Evolutionary conservation across 2,329 filamentous ascomycete species (phyloP).

Genomic region (Westerdykella ornata): DNA sequence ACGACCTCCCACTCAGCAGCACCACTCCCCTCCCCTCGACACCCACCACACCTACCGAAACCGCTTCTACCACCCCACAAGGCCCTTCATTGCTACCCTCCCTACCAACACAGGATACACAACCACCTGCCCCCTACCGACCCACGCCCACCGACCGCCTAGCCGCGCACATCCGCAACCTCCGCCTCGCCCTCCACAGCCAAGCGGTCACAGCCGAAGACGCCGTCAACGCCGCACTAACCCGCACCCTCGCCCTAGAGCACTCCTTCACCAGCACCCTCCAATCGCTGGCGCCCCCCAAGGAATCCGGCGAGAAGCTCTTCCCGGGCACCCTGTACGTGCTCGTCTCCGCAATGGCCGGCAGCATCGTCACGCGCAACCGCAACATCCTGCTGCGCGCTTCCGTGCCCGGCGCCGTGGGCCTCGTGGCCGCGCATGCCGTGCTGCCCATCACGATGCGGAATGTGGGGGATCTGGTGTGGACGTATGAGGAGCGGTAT

Average conservation of each 20-base stretch:
- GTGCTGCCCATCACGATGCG: slow-evolving; percentile 83
- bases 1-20: slow-evolving; percentile 47
- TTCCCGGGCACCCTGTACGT: slow-evolving; percentile 90
- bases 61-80: slow-evolving; percentile 12
- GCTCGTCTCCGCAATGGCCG: slow-evolving; percentile 88
- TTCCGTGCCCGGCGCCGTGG: slow-evolving; percentile 69
- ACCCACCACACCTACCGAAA: slow-evolving; percentile 30
- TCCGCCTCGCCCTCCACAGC: slow-evolving; percentile 71
- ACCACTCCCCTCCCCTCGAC: slow-evolving; percentile 31
- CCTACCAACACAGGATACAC: slow-evolving; percentile 9
- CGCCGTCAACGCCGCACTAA: slow-evolving; percentile 73
- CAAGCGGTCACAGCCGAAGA: slow-evolving; percentile 71
- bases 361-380: slow-evolving; percentile 83
- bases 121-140: slow-evolving; percentile 30
- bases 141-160: slow-evolving; percentile 87
- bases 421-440: slow-evolving; percentile 73
- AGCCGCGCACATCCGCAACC: slow-evolving; percentile 71
- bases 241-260: slow-evolving; percentile 76
- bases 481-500: slow-evolving; percentile 88
- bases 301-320: slow-evolving; percentile 78
- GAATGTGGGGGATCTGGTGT: slow-evolving; percentile 79
- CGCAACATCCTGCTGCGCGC: slow-evolving; percentile 76
- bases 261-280: slow-evolving; percentile 83
- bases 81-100: slow-evolving; percentile 2
- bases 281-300: slow-evolving; percentile 77